Percentiles rank a stretch among this genome's conserved stretches.
Evolutionary conservation across 345 rosid species (phyloP).

Genomic region (Mangifera indica): DNA sequence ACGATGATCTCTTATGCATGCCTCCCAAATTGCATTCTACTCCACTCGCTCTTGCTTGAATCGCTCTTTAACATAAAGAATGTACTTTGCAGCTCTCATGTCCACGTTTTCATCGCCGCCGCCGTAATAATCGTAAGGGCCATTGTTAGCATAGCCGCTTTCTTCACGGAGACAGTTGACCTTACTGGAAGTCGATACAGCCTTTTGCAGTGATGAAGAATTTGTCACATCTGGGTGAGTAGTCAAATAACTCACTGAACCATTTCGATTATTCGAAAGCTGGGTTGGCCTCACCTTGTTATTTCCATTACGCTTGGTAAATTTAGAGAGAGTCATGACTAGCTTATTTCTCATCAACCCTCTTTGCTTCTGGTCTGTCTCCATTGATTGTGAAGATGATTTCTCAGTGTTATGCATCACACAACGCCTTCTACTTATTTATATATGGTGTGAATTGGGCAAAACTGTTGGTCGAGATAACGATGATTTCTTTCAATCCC

Average conservation of each 20-base stretch:
- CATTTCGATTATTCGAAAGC: background rate
- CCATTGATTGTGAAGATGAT: constrained; percentile 24
- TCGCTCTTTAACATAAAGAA: constrained; percentile 38
- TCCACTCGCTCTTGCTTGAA: constrained; percentile 34
- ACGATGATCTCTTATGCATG: background rate
- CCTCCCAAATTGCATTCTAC: background rate
- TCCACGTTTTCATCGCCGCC: constrained; percentile 48
- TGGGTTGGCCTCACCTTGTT: constrained; percentile 29
- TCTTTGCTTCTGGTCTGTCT: constrained; percentile 24
- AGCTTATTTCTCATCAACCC: constrained; percentile 31
- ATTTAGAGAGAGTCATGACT: constrained; percentile 23
- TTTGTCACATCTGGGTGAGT: constrained; percentile 3
- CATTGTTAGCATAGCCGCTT: background rate
- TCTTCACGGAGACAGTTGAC: background rate
- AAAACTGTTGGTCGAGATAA: background rate
- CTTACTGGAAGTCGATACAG: background rate
- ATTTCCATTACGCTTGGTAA: constrained; percentile 6
- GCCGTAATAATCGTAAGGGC: constrained; percentile 14
- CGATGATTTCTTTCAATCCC: background rate
- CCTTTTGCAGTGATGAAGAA: constrained; percentile 4
- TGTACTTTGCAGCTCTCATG: constrained; percentile 38
- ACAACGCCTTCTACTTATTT: background rate
- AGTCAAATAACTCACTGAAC: background rate
- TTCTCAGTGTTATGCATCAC: too few relatives aligned
- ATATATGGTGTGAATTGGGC: background rate